A percentile compares a stretch with the other conserved stretches of the same genome.
phyloP scores from a whole-genome alignment of 495 filamentous ascomycete genomes.

The Aspergillus diversus region DNA sequence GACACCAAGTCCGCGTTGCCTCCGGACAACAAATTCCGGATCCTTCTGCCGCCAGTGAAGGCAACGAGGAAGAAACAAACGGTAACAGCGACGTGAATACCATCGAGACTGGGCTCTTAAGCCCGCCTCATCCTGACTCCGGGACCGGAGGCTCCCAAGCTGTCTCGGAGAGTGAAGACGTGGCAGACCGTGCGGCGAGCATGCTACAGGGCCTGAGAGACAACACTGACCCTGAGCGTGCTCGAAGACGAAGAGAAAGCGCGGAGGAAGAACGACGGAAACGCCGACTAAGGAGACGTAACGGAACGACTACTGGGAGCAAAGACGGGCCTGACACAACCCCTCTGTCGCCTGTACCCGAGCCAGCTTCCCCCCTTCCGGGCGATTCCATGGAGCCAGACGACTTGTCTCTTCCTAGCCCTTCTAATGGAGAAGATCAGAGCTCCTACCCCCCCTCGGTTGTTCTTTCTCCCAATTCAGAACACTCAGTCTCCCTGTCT shows the following conservation, averaged over 20 bases:
- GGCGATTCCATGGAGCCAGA: slow-evolving; percentile 32
- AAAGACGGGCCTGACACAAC: slow-evolving; percentile 51
- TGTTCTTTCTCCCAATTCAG: slow-evolving; percentile 38
- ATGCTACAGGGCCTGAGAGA: slow-evolving; percentile 80
- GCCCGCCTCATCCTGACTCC: slow-evolving; percentile 40
- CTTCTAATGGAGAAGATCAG: slow-evolving; percentile 31
- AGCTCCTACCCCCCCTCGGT: slow-evolving; percentile 35
- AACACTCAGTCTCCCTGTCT: slow-evolving; percentile 29
- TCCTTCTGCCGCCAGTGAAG: slow-evolving; percentile 50
- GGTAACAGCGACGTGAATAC: slow-evolving; percentile 28
- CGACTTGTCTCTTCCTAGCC: slow-evolving; percentile 31
- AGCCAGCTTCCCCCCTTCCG: slow-evolving; percentile 35
- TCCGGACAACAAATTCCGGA: slow-evolving; percentile 85
- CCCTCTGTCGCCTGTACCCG: slow-evolving; percentile 37
- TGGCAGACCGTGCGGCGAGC: slow-evolving; percentile 81
- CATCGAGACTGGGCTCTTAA: slow-evolving; percentile 42
- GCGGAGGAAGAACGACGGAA: slow-evolving; percentile 71
- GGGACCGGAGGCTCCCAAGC: slow-evolving; percentile 40
- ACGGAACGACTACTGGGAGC: slow-evolving; percentile 47
- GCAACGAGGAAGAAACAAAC: slow-evolving; percentile 31
- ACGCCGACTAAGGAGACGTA: slow-evolving; percentile 61
- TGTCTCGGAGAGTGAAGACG: slow-evolving; percentile 66
- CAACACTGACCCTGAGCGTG: slow-evolving; percentile 60
- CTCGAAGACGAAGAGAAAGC: slow-evolving; percentile 64
- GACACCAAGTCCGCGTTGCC: slow-evolving; percentile 89